Percentiles rank a stretch among this genome's conserved stretches.
phyloP scores from a whole-genome alignment of 352 stramenopile species.

The Globisporangium iwayamae region DNA sequence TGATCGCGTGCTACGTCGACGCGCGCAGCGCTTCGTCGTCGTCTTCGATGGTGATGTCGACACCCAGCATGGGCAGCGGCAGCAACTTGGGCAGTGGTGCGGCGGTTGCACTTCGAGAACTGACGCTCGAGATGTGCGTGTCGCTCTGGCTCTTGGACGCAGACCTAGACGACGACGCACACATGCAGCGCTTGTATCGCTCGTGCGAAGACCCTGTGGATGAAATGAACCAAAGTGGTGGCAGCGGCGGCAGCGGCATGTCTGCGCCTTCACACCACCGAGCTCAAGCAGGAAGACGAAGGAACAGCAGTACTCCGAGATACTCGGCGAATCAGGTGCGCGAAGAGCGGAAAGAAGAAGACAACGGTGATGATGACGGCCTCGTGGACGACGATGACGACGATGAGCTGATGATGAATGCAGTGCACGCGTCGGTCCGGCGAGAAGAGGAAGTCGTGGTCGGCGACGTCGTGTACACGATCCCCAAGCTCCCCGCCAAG shows the following conservation, averaged over 20 bases:
- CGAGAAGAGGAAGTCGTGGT: conserved; percentile 25
- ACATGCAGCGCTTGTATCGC: conserved; percentile 12
- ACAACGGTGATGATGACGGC: conserved; percentile 4
- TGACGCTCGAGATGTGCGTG: conserved; percentile 87
- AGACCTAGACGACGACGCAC: conserved; percentile 37
- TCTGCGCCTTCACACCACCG: neutral
- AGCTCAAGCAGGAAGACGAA: conserved; percentile 2
- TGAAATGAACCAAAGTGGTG: conserved; percentile 14
- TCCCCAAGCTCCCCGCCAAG: conserved; percentile 91
- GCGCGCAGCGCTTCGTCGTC: conserved; percentile 11
- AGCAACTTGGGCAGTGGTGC: neutral
- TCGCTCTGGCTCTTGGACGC: conserved; percentile 76
- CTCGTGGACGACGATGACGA: conserved; percentile 25
- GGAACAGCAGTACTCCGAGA: neutral
- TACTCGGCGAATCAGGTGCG: conserved; percentile 6
- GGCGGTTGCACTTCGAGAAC: conserved; percentile 41
- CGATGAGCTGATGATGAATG: conserved; percentile 30
- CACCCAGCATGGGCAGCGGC: neutral
- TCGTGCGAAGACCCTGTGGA: conserved; percentile 42
- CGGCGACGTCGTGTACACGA: conserved; percentile 40
- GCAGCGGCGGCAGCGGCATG: neutral
- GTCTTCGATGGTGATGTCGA: neutral
- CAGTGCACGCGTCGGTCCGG: conserved; percentile 16
- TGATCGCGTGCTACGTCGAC: conserved; percentile 70
- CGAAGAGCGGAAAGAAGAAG: conserved; percentile 25